Percentiles rank a stretch among this genome's conserved stretches.
These are phyloP conservation scores for Erythrobasidium yunnanense DNA, from an alignment of 768 basidiomycete species.

Conservation along the genomic window DNA sequence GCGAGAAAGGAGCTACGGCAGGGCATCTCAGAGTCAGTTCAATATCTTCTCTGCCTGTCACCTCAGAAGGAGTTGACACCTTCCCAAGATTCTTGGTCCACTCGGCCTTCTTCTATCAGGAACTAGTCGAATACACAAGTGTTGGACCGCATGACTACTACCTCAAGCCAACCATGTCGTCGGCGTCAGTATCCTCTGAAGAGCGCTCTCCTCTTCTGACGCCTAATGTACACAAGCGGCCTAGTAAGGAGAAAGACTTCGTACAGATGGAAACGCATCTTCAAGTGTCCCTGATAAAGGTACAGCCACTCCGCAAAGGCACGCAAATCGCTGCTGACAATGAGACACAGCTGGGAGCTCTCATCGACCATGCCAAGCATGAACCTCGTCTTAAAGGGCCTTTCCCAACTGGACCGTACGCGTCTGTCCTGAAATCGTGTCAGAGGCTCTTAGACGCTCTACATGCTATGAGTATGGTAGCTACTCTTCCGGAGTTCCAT, in stretches of 20 bases:
- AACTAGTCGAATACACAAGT: conserved; percentile 69
- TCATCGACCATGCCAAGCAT: conserved; percentile 79
- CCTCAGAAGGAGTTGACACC: too few relatives aligned
- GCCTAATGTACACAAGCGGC: background rate
- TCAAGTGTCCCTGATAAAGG: conserved; percentile 70
- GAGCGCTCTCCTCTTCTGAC: conserved; percentile 26
- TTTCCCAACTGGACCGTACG: conserved; percentile 76
- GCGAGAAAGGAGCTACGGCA: conserved; percentile 76
- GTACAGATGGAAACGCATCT: conserved; percentile 66
- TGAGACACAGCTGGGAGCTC: conserved; percentile 53
- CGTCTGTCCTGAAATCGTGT: conserved; percentile 43
- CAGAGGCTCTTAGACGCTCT: conserved; percentile 73
- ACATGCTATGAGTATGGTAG: conserved; percentile 71
- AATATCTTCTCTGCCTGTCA: too few relatives aligned
- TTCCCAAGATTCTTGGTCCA: conserved; percentile 70
- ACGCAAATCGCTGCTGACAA: background rate
- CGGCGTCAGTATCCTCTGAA: background rate
- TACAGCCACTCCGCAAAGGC: background rate
- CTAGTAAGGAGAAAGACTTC: conserved; percentile 15
- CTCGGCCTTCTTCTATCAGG: conserved; percentile 87
- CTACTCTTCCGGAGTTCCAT: background rate
- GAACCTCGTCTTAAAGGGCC: conserved; percentile 94
- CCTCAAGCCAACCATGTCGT: background rate
- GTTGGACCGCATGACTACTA: background rate
- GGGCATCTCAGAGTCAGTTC: conserved; percentile 72